These are phyloP conservation scores for Lactarius pseudohatsudake DNA, from an alignment of 768 basidiomycete species.

Conservation along the genomic window DNA sequence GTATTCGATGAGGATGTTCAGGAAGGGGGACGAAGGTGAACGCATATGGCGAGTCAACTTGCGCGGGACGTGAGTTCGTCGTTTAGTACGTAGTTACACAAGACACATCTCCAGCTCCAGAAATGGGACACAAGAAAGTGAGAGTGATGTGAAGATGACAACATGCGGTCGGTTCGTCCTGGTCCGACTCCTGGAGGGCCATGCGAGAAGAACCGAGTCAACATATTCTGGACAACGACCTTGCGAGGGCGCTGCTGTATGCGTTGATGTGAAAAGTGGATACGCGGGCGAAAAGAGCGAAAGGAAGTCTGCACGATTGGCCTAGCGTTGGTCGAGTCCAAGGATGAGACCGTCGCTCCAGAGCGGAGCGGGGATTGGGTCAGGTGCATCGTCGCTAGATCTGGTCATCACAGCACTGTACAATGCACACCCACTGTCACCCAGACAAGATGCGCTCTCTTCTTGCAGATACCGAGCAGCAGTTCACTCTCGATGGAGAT, in stretches of 20 bases:
- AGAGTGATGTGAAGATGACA: slow-evolving; percentile 56
- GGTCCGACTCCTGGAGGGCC: too few relatives aligned
- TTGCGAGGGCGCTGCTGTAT: slow-evolving; percentile 68
- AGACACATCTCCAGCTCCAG: slow-evolving; percentile 45
- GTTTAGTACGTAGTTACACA: slow-evolving; percentile 41
- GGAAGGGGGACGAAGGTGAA: slow-evolving; percentile 66
- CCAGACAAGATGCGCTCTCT: too few relatives aligned
- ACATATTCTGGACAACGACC: slow-evolving; percentile 51
- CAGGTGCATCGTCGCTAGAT: too few relatives aligned
- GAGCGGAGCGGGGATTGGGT: too few relatives aligned
- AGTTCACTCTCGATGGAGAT: too few relatives aligned
- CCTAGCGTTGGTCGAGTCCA: slow-evolving; percentile 31
- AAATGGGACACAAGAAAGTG: slow-evolving; percentile 56
- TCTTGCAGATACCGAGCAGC: too few relatives aligned
- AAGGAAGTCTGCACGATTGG: slow-evolving; percentile 92
- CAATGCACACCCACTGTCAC: too few relatives aligned
- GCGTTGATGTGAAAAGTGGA: slow-evolving; percentile 81
- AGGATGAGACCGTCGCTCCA: slow-evolving; percentile 29
- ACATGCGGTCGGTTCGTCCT: too few relatives aligned
- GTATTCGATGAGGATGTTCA: slow-evolving; percentile 79
- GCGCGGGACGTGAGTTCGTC: slow-evolving; percentile 9
- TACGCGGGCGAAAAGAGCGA: slow-evolving; percentile 73
- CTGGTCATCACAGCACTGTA: too few relatives aligned
- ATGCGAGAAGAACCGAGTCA: slow-evolving; percentile 54
- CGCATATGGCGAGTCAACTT: slow-evolving; percentile 87